A percentile compares a stretch with the other conserved stretches of the same genome.
Evolutionary conservation across 768 basidiomycete genomes (phyloP).

Genomic region (Tylopilus vinaceipallidus): DNA sequence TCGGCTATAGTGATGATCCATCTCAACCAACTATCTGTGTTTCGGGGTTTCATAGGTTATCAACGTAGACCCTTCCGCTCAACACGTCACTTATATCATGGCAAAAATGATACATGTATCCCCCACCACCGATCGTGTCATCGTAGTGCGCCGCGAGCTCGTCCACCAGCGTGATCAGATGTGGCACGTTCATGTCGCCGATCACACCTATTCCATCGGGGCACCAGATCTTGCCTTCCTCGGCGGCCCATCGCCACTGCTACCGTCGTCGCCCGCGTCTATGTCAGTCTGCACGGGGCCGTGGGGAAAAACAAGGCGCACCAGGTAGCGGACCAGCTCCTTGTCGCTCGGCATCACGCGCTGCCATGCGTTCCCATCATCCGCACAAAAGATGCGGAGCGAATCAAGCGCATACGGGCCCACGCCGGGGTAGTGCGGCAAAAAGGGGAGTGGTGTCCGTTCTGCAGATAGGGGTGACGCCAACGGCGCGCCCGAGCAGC

Average conservation of each 20-base stretch:
- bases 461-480: neutral
- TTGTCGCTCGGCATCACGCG: constrained; percentile 64
- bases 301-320: constrained; percentile 35
- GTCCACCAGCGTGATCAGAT: constrained; percentile 39
- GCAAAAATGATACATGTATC: constrained; percentile 26
- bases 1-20: too few relatives aligned
- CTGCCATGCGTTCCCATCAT: constrained; percentile 51
- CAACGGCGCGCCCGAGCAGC: constrained; percentile 3
- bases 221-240: constrained; percentile 51
- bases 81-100: constrained; percentile 25
- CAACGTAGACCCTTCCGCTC: too few relatives aligned
- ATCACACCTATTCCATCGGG: constrained; percentile 41
- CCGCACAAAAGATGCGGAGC: constrained; percentile 64
- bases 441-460: constrained; percentile 29
- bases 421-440: constrained; percentile 59
- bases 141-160: constrained; percentile 36
- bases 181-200: constrained; percentile 35
- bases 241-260: constrained; percentile 74
- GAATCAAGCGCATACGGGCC: constrained; percentile 76
- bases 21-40: too few relatives aligned
- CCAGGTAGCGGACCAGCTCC: constrained; percentile 65
- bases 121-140: constrained; percentile 21
- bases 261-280: constrained; percentile 25
- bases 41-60: too few relatives aligned
- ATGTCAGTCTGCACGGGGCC: neutral